phyloP scores from a whole-genome alignment of 164 flowering plant genomes.

The Stephania japonica region DNA sequence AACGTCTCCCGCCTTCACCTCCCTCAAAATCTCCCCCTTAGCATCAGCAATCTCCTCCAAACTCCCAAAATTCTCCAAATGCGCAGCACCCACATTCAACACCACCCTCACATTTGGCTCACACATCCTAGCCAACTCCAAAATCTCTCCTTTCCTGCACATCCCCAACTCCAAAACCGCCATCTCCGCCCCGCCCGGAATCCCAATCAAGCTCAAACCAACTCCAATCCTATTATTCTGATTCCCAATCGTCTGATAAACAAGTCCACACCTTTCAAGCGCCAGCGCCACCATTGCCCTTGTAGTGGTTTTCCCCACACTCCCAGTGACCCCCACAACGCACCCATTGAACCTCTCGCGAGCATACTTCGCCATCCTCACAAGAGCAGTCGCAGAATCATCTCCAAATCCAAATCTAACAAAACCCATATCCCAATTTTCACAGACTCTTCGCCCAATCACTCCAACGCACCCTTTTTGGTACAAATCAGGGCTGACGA shows the following conservation, averaged over 20 bases:
- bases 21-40: constrained; percentile 33
- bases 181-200: constrained; percentile 15
- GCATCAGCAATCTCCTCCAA: constrained; percentile 29
- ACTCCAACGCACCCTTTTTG: constrained; percentile 28
- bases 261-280: constrained; percentile 23
- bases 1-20: constrained; percentile 25
- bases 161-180: constrained; percentile 34
- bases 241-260: constrained; percentile 27
- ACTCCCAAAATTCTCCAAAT: constrained; percentile 28
- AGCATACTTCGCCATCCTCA: constrained; percentile 27
- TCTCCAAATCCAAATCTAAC: constrained; percentile 17
- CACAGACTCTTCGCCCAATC: constrained; percentile 25
- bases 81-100: constrained; percentile 29
- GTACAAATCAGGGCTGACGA: constrained; percentile 19
- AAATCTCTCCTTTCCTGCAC: constrained; percentile 32
- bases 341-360: constrained; percentile 24
- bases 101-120: constrained; percentile 27
- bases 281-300: constrained; percentile 31
- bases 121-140: constrained; percentile 30
- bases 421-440: constrained; percentile 31
- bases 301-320: constrained; percentile 36
- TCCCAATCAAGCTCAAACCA: constrained; percentile 27
- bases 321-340: constrained; percentile 25
- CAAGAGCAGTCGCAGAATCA: constrained; percentile 20
- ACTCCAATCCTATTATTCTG: constrained; percentile 30